Conservation (phyloP, 371 early-diverging fungal genomes). For the Rhizopus stolonifer region DNA sequence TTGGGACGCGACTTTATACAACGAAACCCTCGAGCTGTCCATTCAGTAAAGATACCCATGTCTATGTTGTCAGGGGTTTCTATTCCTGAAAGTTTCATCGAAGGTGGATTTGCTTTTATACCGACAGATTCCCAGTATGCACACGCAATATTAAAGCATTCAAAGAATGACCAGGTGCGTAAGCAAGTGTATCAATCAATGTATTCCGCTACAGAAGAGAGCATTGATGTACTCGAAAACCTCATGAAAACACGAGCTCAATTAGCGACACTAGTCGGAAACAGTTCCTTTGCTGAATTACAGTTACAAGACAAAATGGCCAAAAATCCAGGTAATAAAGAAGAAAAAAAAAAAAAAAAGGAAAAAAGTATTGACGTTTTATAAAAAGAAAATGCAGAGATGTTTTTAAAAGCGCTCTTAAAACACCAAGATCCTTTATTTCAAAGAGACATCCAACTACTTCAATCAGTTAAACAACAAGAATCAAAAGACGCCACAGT, state of each 20-base stretch:
- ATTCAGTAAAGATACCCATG: constrained; percentile 24
- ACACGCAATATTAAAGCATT: constrained; percentile 63
- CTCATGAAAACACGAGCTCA: constrained; percentile 73
- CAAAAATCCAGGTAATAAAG: constrained; percentile 66
- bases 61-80: constrained; percentile 24
- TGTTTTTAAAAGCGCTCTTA: constrained; percentile 74
- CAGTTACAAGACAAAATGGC: constrained; percentile 94
- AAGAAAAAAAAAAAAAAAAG: neutral
- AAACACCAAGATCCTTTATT: constrained; percentile 53
- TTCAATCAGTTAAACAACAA: constrained; percentile 45
- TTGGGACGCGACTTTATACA: constrained; percentile 76
- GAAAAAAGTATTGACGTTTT: neutral
- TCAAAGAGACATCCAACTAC: constrained; percentile 47
- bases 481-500: constrained; percentile 17
- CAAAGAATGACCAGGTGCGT: constrained; percentile 63
- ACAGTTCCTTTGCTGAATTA: constrained; percentile 78
- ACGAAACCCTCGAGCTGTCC: constrained; percentile 43
- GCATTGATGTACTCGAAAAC: constrained; percentile 68
- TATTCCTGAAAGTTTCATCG: constrained; percentile 16
- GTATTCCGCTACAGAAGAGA: constrained; percentile 67
- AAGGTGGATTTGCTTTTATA: constrained; percentile 39
- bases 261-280: constrained; percentile 79
- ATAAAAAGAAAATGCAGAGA: constrained; percentile 69
- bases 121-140: constrained; percentile 58
- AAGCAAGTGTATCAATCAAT: constrained; percentile 71